Evolutionary conservation across 2,329 filamentous ascomycete species (phyloP), one percentile per base, ranked within the genome.

Genomic region (Dactylellina leptospora): DNA sequence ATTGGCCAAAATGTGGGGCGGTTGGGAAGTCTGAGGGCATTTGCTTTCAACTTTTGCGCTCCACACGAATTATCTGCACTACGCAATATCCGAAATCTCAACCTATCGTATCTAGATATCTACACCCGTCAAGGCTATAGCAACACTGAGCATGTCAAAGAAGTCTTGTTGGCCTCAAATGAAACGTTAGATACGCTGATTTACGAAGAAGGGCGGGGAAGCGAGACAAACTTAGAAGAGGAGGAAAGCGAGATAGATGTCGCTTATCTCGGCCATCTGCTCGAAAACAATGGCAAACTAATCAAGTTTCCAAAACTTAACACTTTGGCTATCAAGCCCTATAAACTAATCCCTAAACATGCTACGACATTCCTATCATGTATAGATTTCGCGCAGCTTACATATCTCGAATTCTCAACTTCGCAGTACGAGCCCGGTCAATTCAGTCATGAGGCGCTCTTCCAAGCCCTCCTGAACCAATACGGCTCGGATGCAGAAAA

Each of bases 381-480:
- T 11, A 59, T 71, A 8, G 18, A 71, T 25, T 71, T 71, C 23
- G 2, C 33, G 4, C 58, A 62, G 20, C 51, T 71, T 2, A 71
- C 66, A 25, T 71, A 71, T 27, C 54, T 71, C 16, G 66, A 71
- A 20, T 71, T 71, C n/a, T 71, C 66, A 40, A 63, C 58, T 2
- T 38, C n/a, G 1, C 30, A 53, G 22, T 33, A 53, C 20, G 1
- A 42, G 23, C 28, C 40, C 11, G 50, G 27, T 55, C 25, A 13
- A n/a, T 56, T 70, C 16, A 60, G 44, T 51, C 66, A 71, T 22
- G 25, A 59, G 5, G 50, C 33, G 5, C 16, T 71, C 3, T 71
- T 71, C 18, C 18, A 51, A n/a, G 51, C 44, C 6, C 38, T 71
- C 4, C 27, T 45, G 9, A 16, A 59, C 3, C 28, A 33, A 1